Percentiles rank a stretch among this genome's conserved stretches.
Evolutionary conservation across 1,284 basidiomycete genomes (phyloP).

Genomic region (Athelia sp.): DNA sequence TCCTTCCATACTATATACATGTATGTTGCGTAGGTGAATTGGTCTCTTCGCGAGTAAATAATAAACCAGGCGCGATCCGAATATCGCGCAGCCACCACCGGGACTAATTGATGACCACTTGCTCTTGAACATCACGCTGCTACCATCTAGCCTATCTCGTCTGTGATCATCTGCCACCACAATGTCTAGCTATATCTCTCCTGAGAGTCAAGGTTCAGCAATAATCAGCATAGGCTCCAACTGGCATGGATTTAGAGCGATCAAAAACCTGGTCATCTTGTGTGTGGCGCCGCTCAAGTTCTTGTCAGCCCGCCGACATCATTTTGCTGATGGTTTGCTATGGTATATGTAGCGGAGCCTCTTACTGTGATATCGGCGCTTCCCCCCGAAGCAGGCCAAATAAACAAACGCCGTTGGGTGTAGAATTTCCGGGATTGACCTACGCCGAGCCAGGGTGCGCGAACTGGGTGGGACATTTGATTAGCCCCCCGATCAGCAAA

Average conservation of each 20-base stretch:
- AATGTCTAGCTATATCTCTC: too few species aligned
- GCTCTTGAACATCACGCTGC: too few species aligned
- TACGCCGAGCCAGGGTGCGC: conserved; percentile 16
- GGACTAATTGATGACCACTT: too few species aligned
- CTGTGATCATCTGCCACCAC: too few species aligned
- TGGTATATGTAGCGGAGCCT: background rate
- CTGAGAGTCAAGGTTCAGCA: too few species aligned
- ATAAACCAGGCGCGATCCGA: too few species aligned
- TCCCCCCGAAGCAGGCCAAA: background rate
- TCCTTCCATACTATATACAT: too few species aligned
- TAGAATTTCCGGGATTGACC: background rate
- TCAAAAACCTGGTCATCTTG: conserved; percentile 1
- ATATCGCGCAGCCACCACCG: too few species aligned
- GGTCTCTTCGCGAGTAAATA: too few species aligned
- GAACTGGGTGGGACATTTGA: conserved; percentile 53
- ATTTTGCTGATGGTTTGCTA: background rate
- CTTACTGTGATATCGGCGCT: background rate
- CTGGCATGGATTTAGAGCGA: background rate
- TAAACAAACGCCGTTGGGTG: background rate
- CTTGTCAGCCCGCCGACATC: background rate
- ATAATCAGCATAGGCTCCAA: background rate
- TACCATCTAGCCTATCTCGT: too few species aligned
- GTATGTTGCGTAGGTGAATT: too few species aligned
- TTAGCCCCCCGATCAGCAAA: conserved; percentile 32
- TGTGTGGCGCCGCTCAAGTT: background rate